Evolutionary conservation across 1,139 yeast species (phyloP).

Genomic region (Blastobotrys raffinosifermentans): DNA sequence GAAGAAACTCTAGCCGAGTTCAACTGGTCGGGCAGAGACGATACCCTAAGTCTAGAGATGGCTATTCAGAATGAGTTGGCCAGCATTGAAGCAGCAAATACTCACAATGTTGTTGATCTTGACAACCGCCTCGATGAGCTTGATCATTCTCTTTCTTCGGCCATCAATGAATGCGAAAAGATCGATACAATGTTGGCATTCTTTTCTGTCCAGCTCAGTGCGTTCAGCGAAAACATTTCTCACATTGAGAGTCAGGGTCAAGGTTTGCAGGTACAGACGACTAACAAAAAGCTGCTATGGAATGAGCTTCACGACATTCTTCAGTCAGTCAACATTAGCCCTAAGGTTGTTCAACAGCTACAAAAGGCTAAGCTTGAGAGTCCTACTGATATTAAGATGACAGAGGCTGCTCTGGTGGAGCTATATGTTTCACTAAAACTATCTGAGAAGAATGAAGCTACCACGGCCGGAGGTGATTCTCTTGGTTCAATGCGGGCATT

Average conservation of each 20-base stretch:
- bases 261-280: conserved; percentile 79
- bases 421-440: conserved; percentile 53
- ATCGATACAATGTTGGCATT: conserved; percentile 51
- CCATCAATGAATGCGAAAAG: conserved; percentile 60
- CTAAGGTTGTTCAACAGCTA: conserved; percentile 47
- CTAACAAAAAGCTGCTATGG: conserved; percentile 70
- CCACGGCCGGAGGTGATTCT: conserved; percentile 38
- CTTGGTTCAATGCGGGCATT: conserved; percentile 70
- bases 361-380: conserved; percentile 47
- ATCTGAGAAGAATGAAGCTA: conserved; percentile 16
- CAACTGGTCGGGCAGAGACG: conserved; percentile 66
- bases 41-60: conserved; percentile 48
- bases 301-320: conserved; percentile 63
- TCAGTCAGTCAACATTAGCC: conserved; percentile 61
- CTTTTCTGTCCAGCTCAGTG: conserved; percentile 53
- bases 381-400: conserved; percentile 38
- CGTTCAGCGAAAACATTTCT: conserved; percentile 61
- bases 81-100: conserved; percentile 44
- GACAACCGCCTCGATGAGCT: conserved; percentile 42
- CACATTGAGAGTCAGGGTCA: conserved; percentile 70
- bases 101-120: conserved; percentile 43
- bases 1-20: conserved; percentile 70
- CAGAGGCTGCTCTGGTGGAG: conserved; percentile 56
- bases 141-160: conserved; percentile 39
- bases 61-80: conserved; percentile 51